Evolutionary conservation across 352 stramenopile species (phyloP).

Genomic region (Globisporangium splendens): DNA sequence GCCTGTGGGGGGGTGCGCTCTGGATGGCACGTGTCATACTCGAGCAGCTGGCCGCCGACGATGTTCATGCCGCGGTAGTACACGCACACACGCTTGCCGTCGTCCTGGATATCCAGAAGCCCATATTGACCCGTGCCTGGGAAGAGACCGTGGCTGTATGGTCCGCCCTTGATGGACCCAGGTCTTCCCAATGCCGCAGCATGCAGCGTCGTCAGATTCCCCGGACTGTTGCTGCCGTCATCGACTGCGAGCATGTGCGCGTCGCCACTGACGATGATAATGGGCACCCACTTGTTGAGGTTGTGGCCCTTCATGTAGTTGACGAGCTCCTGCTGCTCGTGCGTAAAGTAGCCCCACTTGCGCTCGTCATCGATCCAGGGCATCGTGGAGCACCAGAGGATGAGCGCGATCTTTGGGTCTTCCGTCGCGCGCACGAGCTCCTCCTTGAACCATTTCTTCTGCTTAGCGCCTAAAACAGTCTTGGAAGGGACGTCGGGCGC

Average conservation of each 20-base stretch:
- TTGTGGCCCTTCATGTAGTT: slow-evolving; percentile 64
- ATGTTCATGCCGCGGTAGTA: slow-evolving; percentile 68
- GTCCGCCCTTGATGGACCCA: slow-evolving; percentile 81
- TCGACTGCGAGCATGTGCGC: slow-evolving; percentile 89
- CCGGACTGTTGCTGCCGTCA: slow-evolving; percentile 66
- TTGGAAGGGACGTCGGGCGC: slow-evolving; percentile 67
- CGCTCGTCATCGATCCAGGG: slow-evolving; percentile 83
- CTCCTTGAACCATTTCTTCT: slow-evolving; percentile 87
- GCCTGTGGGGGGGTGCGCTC: slow-evolving; percentile 46
- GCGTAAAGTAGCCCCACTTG: slow-evolving; percentile 84
- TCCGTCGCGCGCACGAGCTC: slow-evolving; percentile 63
- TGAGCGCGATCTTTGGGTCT: slow-evolving; percentile 54
- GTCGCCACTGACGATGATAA: slow-evolving; percentile 85
- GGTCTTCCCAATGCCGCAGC: slow-evolving; percentile 75
- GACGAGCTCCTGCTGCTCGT: slow-evolving; percentile 78
- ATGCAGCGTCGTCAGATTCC: slow-evolving; percentile 77
- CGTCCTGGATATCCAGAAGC: slow-evolving; percentile 76
- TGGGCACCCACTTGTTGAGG: slow-evolving; percentile 62
- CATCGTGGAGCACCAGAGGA: slow-evolving; percentile 87
- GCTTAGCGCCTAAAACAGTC: slow-evolving; percentile 74
- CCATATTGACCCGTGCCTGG: slow-evolving; percentile 78
- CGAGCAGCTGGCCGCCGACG: slow-evolving; percentile 50
- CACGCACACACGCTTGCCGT: slow-evolving; percentile 61
- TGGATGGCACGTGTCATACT: slow-evolving; percentile 74
- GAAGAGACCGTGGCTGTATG: slow-evolving; percentile 83